A percentile compares a stretch with the other conserved stretches of the same genome.
Conservation (phyloP, 805 yeast genomes). For the Wickerhamiella hasegawae region DNA sequence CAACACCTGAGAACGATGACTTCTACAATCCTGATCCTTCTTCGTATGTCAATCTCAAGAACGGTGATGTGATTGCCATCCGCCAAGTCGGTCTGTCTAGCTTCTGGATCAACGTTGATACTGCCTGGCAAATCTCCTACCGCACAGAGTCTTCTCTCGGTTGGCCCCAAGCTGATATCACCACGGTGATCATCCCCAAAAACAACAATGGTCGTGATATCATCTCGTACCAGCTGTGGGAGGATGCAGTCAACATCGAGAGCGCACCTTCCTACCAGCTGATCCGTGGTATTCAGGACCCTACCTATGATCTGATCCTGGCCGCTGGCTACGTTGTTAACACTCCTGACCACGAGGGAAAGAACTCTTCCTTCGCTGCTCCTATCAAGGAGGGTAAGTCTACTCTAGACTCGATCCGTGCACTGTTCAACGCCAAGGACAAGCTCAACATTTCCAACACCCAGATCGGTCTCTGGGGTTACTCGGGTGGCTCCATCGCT, state of each 20-base stretch:
- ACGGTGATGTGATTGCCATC: constrained; percentile 1
- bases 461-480: constrained; percentile 16
- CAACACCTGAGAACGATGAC: no score
- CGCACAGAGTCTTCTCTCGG: constrained; percentile 17
- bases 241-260: constrained; percentile 12
- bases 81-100: constrained; percentile 2
- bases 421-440: constrained; percentile 9
- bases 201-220: constrained; percentile 8
- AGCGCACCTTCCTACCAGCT: constrained; percentile 14
- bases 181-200: constrained; percentile 17
- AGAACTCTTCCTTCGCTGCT: constrained; percentile 12
- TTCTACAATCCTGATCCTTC: constrained; percentile 8
- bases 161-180: constrained; percentile 16
- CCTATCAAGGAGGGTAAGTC: constrained; percentile 15
- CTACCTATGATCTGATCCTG: not conserved
- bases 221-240: constrained; percentile 13
- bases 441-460: constrained; percentile 7
- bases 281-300: not conserved
- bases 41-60: constrained; percentile 1
- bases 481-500: constrained; percentile 17
- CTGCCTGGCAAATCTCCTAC: constrained; percentile 14
- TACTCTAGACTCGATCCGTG: constrained; percentile 18
- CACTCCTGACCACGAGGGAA: constrained; percentile 17
- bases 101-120: constrained; percentile 5
- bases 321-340: constrained; percentile 12